Evolutionary conservation across 805 yeast genomes (phyloP), one percentile per base, ranked within the genome.

Genomic region (Torulaspora quercuum): DNA sequence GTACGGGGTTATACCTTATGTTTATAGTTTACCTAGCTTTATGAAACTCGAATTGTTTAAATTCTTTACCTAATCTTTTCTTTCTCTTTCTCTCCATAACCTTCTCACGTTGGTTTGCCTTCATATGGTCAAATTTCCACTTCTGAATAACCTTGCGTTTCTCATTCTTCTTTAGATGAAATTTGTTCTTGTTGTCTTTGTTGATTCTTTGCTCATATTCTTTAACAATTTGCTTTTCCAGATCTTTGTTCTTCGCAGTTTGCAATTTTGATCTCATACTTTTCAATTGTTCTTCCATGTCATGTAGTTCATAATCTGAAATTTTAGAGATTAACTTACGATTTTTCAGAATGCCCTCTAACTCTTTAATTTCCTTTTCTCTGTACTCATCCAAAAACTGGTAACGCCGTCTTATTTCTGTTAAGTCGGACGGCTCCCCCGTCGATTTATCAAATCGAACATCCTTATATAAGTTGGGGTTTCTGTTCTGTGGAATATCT

Each of bases 401-500:
- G 64, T 92, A 92, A 53, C 90, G 80, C 52, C 78, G 75, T 42
- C 97, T 70, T 11, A 84, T 74, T 41, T 71, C 69, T 20, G 69
- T 65, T 41, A 75, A 63, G 56, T 89, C 90, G 48, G 82, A 82
- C 1, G 92, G 85, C 50, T 78, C 82, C 39, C 97, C 97, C 45
- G 78, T 77, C 0, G 95, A 88, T 3, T 90, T 74, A 60, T 92
- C 96, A 58, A 92, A 92, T 49, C 98, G 71, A 21, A 94, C 81
- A 64, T 92, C 98, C 32, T 76, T 72, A 56, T 82, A 80, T 18
- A 81, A 61, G 10, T 66, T 67, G 10, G 53, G 40, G 23, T 55
- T 51, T 33, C 59, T 50, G 38, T 63, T 56, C 46, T 59, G 67
- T 15, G 65, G 63, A 15, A 61, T 52, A 32, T 67, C 69, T 29